Evolutionary conservation across 768 basidiomycete genomes (phyloP), one percentile per base, ranked within the genome.

Genomic region (Kwoniella shandongensis): DNA sequence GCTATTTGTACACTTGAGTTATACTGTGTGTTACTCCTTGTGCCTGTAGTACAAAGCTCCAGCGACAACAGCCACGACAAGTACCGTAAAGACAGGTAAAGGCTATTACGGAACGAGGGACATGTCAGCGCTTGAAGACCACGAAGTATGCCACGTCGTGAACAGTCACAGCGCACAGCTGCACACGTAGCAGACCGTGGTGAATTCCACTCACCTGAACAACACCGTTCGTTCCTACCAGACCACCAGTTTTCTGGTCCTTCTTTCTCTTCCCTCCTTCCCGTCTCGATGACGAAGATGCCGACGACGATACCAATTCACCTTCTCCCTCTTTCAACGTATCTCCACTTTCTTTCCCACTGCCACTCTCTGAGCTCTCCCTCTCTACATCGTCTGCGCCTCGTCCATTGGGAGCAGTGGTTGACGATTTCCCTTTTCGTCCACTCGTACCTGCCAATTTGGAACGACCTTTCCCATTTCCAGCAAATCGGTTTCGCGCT

Each of bases 31-130:
- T 32, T 32, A 32, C 6, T 32, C 32, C 44, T 58, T 69, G 36
- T 65, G 57, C 36, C 57, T 32, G 41, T 60, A 69, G 51, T 69
- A 69, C 42, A 69, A 38, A 25, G 67, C 70, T 50, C 67, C 67
- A 5, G 67, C 71, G 17, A 67, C 56, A 10, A 66, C 60, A 15
- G 63, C 62, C 6, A 73, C 66, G 26, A 70, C 54, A n/a, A 66
- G 36, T 1, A 69, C 66, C 5, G 64, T 69, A 44, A 72, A 62
- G 12, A 70, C 56, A 11, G 66, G 65, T 25, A 67, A 59, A 11
- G 65, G 63, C 65, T 67, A 47, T 32, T 6, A 40, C n/a, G n/a
- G n/a, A n/a, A n/a, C n/a, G n/a, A n/a, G n/a, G n/a, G n/a, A n/a
- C n/a, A n/a, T n/a, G n/a, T n/a, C n/a, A n/a, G n/a, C n/a, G n/a